Evolutionary conservation across 139 green algal genomes (phyloP), one percentile per base, ranked within the genome.

Genomic region (Coelastrella sp.): DNA sequence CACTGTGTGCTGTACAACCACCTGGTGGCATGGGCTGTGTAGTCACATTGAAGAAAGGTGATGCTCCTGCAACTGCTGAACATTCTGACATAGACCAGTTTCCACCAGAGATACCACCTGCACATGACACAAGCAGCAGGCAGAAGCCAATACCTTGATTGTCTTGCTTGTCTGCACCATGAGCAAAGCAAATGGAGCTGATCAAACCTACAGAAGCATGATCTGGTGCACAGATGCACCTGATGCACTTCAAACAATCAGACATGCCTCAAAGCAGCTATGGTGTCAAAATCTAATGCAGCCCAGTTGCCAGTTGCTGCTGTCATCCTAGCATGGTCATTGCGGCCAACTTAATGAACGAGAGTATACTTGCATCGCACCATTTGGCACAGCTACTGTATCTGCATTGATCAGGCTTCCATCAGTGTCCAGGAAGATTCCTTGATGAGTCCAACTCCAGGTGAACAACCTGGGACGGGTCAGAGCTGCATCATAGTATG

Each of bases 351-450:
- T 11, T 11, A 57, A 57, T 15, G 17, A 15, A 57, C 17, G 48
- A 2, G 13, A 23, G 48, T 57, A 57, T 57, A 2, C 48, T 57
- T 57, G 13, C 2, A 66, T 21, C 57, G 19, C 30, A 69, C 62
- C 62, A 32, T 27, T 21, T 41, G 62, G 62, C 19, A 30, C 30
- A 41, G 27, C 3, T 27, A 69, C 30, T 69, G 67, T 57, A 7
- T 8, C 67, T 15, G 67, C 5, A 4, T 51, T 51, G 35, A 93
- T 4, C 17, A 94, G 73, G 5, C 67, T 85, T 59, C 91, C 91
- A 57, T 94, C 91, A 40, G 76, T 91, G 83, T 94, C 91, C 57
- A 89, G 32, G 72, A 88, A 91, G 1, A 90, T 51, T 23, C 86
- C 86, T 84, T 76, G 67, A 32, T 76, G 67, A 19, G 67, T 11